Base-by-base conservation (phyloP, 2,329 filamentous ascomycete genomes). In the Apiospora arundinis region DNA sequence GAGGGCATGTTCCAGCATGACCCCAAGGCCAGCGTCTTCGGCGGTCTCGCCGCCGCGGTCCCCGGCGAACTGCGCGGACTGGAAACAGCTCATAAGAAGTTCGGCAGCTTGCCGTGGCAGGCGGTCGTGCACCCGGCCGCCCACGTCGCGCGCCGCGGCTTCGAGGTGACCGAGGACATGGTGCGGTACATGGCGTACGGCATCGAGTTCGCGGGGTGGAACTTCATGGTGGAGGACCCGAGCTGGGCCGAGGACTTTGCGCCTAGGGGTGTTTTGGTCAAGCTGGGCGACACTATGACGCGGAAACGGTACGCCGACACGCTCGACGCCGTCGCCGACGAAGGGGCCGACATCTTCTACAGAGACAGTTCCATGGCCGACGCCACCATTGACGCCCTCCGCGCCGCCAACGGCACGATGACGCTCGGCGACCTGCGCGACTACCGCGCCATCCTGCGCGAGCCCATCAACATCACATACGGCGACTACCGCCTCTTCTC, bases 181-280 rank as follows among this genome's bases (percentile, higher is more conserved):
- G 87, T 94, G 28, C 86, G 85, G 11, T 95, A 95, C 77, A 95
- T 97, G 88, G 78, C 85, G 0, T 84, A 80, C 3, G 88, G 87
- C 11, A 76, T 83, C 37, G 69, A 74, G 70, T 72, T 56, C 6
- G 70, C 75, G 9, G 75, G 76, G 0, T 74, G 77, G 68, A 84
- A 94, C 75, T 97, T 97, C 77, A 83, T 98, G 0, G 84, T 91
- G 0, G 86, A 92, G 3, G 90, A 98, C 71, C 91, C 92, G 0
- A 89, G 90, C 4, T 98, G 94, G 92, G 94, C 95, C 0, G 81
- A 93, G 67, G 95, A 98, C 79, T 98, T 98, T 83, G 95, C 94
- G 2, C 94, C 94, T 0, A 91, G 95, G 72, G 95, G 95, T 4
- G 92, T 87, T 0, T 84, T 93, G 2, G 76, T 97, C 0, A 84